Percentiles rank a stretch among this genome's conserved stretches.
Evolutionary conservation across 305 asterid species (phyloP).

Genomic region (Fraxinus sp.): DNA sequence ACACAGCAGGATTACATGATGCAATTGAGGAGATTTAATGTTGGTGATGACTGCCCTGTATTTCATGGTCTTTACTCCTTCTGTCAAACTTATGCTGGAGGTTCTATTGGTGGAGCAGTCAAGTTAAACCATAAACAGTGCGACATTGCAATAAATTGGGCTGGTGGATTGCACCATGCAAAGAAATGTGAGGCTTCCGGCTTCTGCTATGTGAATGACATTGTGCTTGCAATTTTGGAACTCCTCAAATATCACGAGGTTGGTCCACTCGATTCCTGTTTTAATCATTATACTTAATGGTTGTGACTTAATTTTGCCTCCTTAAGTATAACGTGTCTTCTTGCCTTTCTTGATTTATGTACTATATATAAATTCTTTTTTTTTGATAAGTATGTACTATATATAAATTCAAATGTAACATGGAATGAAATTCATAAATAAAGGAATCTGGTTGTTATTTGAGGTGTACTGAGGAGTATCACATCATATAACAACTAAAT

Average conservation of each 20-base stretch:
- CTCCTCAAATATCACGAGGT: conserved; percentile 33
- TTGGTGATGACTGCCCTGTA: neutral
- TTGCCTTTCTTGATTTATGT: neutral
- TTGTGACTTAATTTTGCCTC: neutral
- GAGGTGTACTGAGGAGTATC: neutral
- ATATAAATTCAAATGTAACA: neutral
- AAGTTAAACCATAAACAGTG: conserved; percentile 28
- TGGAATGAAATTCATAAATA: neutral
- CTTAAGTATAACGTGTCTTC: neutral
- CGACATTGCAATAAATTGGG: conserved; percentile 33
- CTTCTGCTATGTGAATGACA: conserved; percentile 18
- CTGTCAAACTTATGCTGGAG: neutral
- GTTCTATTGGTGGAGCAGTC: neutral
- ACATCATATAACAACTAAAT: neutral
- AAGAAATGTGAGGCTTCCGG: neutral
- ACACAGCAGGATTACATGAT: conserved; percentile 28
- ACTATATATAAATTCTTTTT: too few species aligned
- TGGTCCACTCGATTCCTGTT: neutral
- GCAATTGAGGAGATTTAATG: conserved; percentile 31
- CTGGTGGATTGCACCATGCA: conserved; percentile 20
- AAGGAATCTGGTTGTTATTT: neutral
- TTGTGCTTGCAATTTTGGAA: conserved; percentile 32
- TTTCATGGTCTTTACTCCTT: neutral
- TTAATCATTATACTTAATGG: neutral
- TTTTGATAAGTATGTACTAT: neutral